Evolutionary conservation across 768 basidiomycete genomes (phyloP), one percentile per base, ranked within the genome.

Genomic region (Mrakia blollopis): DNA sequence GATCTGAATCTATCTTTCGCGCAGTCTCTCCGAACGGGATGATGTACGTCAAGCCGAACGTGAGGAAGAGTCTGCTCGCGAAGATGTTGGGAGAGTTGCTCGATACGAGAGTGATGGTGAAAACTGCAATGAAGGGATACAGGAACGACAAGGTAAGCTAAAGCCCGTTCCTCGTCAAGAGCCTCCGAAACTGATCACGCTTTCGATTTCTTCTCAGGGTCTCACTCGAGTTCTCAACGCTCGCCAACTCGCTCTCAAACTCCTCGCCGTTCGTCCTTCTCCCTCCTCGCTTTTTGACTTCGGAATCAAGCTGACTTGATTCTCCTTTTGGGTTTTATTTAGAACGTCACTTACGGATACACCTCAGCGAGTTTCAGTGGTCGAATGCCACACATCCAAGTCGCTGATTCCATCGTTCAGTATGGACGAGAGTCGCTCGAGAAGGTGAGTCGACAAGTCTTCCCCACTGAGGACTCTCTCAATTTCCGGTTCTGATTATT

Each of bases 341-440:
- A 84, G 84, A 84, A 84, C 74, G 83, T 83, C 18, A 98, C 93
- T 0, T 98, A 99, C 80, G 96, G 97, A 0, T 98, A 99, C 82
- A 98, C 96, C 0, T 88, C 91, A 78, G 97, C 97, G 2, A 91
- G 92, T 1, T 97, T 90, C 81, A 98, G 95, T 23, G 97, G 97
- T 3, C 87, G 97, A 68, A 98, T 99, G 97, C 97, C 97, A 32
- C 93, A 92, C 14, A 95, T 98, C 28, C 95, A 98, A 83, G 93
- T 99, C 57, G 97, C 97, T 0, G 97, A 99, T 81, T 93, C 93
- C 75, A 98, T 98, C 80, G 96, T 99, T 0, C 94, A 98, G 84
- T 95, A 89, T 61, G 96, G 97, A 8, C 87, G 97, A 57, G 95
- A 98, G 84, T 98, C 93, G 0, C 85, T 98, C 30, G 96, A 98